Percentiles rank a stretch among this genome's conserved stretches.
phyloP scores from a whole-genome alignment of 2,329 filamentous ascomycete genomes.

The Botrytis porri region DNA sequence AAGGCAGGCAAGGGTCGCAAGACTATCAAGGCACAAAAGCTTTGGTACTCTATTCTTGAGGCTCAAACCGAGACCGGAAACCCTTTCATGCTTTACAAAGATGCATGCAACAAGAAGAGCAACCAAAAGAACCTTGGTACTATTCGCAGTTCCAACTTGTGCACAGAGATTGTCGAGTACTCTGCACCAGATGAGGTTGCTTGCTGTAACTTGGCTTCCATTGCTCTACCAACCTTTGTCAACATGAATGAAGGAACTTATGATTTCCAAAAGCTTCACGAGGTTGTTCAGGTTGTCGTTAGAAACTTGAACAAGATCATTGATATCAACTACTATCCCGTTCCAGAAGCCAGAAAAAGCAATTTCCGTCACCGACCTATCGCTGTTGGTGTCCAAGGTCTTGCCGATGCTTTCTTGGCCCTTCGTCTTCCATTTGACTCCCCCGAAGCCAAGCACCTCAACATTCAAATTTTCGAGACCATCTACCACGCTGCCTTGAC shows the following conservation, averaged over 20 bases:
- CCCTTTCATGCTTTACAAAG: slow-evolving; percentile 99
- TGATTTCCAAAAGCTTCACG: slow-evolving; percentile 95
- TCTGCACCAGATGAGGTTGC: slow-evolving; percentile 96
- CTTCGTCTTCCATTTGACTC: slow-evolving; percentile 97
- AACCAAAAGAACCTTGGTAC: slow-evolving; percentile 99
- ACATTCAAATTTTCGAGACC: slow-evolving; percentile 98
- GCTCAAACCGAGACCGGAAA: slow-evolving; percentile 98
- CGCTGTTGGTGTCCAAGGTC: slow-evolving; percentile 93
- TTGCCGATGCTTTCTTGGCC: slow-evolving; percentile 96
- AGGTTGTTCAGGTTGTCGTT: slow-evolving; percentile 87
- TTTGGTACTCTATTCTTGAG: slow-evolving; percentile 98
- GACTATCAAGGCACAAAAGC: slow-evolving; percentile 95
- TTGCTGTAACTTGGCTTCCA: slow-evolving; percentile 94
- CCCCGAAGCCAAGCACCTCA: slow-evolving; percentile 85
- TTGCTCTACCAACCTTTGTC: slow-evolving; percentile 87
- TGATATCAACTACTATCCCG: slow-evolving; percentile 98
- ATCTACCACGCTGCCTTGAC: slow-evolving; percentile 96
- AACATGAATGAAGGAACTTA: slow-evolving; percentile 82
- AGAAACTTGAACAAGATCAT: slow-evolving; percentile 98
- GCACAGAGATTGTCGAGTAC: slow-evolving; percentile 98
- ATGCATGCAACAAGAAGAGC: slow-evolving; percentile 96
- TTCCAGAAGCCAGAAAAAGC: slow-evolving; percentile 87
- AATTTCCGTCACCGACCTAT: slow-evolving; percentile 97
- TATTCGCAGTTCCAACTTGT: slow-evolving; percentile 97
- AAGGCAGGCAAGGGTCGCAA: slow-evolving; percentile 80